A percentile compares a stretch with the other conserved stretches of the same genome.
Conservation (phyloP, 2,329 filamentous ascomycete species). For the Teratosphaeria zuluensis region DNA sequence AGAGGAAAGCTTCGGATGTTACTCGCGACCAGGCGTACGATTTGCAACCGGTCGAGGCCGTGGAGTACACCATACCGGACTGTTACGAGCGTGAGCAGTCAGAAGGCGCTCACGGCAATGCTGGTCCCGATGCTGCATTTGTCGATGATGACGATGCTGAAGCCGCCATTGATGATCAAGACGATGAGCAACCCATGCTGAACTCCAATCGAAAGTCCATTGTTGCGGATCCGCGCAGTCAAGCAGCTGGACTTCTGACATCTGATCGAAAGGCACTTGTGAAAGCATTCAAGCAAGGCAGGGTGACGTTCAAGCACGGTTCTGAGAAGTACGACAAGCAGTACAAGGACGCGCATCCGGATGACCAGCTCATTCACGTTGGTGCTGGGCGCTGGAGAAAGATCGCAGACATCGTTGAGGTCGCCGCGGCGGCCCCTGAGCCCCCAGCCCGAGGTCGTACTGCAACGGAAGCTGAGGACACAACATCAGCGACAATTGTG, state of each 20-base stretch:
- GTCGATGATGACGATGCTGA: not conserved
- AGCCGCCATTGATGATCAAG: not conserved
- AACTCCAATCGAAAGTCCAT: not conserved
- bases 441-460: not conserved
- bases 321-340: conserved; percentile 1
- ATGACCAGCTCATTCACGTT: conserved; percentile 1
- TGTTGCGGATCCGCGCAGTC: not conserved
- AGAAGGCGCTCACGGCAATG: not conserved
- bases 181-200: not conserved
- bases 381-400: conserved; percentile 2
- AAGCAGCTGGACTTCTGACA: not conserved
- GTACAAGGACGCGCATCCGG: conserved; percentile 2
- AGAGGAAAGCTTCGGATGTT: not conserved
- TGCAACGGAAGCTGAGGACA: not conserved
- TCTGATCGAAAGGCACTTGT: not conserved
- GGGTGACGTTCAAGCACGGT: not conserved
- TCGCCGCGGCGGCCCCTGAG: not conserved
- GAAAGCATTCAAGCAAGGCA: not conserved
- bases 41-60: not conserved
- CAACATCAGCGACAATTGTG: not conserved
- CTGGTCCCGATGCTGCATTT: not conserved
- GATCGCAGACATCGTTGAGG: not conserved
- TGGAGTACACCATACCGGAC: not conserved
- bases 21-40: not conserved
- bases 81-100: not conserved